A percentile compares a stretch with the other conserved stretches of the same genome.
Evolutionary conservation across 208 protist genomes (phyloP).

Genomic region (Leishmania gerbilli): DNA sequence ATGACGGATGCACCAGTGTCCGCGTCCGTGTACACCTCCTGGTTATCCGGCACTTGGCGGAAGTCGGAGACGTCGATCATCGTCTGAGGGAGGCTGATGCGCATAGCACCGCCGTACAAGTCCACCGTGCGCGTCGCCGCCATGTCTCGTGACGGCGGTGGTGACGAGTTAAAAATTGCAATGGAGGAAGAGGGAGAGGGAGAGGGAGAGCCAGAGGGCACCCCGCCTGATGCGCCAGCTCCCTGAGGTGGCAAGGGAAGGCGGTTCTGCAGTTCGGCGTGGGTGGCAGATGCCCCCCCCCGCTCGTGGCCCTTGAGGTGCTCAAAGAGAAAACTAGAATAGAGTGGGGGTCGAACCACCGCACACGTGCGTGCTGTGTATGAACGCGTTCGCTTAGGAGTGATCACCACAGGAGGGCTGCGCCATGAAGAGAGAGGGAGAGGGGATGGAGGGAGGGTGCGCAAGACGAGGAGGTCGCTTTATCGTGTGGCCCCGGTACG

Average conservation of each 20-base stretch:
- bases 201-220: neutral
- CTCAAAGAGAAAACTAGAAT: neutral
- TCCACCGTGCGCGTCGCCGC: constrained; percentile 24
- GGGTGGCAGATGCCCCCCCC: neutral
- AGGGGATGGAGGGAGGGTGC: neutral
- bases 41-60: constrained; percentile 77
- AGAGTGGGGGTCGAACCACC: neutral
- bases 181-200: neutral
- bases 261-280: neutral
- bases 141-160: neutral
- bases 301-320: neutral
- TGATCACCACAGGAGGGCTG: neutral
- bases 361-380: neutral
- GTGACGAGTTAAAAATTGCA: neutral
- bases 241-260: neutral
- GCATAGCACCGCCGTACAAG: constrained; percentile 80
- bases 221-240: neutral
- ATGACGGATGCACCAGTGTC: constrained; percentile 63
- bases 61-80: constrained; percentile 67
- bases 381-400: neutral
- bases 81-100: constrained; percentile 30
- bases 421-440: neutral
- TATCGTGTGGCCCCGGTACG: neutral
- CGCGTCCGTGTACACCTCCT: constrained; percentile 71
- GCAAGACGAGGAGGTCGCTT: neutral